phyloP scores from a whole-genome alignment of 1,139 yeast species.

The Pichia inconspicua region DNA sequence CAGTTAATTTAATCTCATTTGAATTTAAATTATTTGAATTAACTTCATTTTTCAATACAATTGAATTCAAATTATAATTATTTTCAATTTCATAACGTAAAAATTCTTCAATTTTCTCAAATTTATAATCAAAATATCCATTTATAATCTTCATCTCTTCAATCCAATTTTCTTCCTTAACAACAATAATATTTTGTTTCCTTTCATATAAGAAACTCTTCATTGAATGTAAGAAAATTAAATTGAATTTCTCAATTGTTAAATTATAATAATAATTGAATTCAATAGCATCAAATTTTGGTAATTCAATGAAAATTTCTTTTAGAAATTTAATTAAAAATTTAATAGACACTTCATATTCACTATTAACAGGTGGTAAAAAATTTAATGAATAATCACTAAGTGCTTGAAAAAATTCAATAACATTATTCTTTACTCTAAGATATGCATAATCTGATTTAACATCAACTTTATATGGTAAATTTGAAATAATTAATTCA shows the following conservation, averaged over 20 bases:
- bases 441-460: conserved; percentile 82
- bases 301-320: conserved; percentile 55
- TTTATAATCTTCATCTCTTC: conserved; percentile 54
- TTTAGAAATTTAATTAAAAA: conserved; percentile 62
- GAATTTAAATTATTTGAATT: background rate
- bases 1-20: conserved; percentile 17
- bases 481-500: conserved; percentile 37
- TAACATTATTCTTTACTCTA: conserved; percentile 64
- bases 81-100: conserved; percentile 34
- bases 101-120: conserved; percentile 41
- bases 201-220: conserved; percentile 37
- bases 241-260: conserved; percentile 74
- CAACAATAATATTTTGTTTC: conserved; percentile 31
- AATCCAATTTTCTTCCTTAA: conserved; percentile 46
- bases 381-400: conserved; percentile 74
- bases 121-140: conserved; percentile 44
- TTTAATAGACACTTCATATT: conserved; percentile 48
- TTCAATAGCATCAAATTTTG: conserved; percentile 62
- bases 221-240: conserved; percentile 66
- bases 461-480: conserved; percentile 72
- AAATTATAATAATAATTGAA: conserved; percentile 65
- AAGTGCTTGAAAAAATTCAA: conserved; percentile 69
- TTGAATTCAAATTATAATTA: conserved; percentile 18
- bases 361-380: conserved; percentile 68
- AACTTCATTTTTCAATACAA: conserved; percentile 12